A percentile compares a stretch with the other conserved stretches of the same genome.
These are phyloP conservation scores for Lepidium aucheri DNA, from an alignment of 345 rosid genomes.

Conservation along the genomic window DNA sequence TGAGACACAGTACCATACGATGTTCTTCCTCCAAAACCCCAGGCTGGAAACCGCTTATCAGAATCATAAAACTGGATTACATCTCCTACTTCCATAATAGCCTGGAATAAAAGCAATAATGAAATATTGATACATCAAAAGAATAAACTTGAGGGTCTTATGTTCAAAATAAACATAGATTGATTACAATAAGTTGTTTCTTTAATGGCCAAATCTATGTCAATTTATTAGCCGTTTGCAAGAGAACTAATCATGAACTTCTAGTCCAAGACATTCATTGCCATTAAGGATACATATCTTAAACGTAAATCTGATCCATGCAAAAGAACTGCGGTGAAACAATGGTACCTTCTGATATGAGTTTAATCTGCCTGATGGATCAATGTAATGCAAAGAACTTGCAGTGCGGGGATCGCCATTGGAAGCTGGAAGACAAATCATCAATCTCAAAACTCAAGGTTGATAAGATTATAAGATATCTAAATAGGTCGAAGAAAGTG, in stretches of 20 bases:
- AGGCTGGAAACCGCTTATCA: slow-evolving; percentile 67
- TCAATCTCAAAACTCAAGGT: not conserved
- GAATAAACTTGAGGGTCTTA: not conserved
- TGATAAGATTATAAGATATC: not conserved
- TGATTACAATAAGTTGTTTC: not conserved
- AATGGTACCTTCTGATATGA: slow-evolving; percentile 63
- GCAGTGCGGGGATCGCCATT: slow-evolving; percentile 67
- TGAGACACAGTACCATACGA: slow-evolving; percentile 52
- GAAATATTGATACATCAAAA: not conserved
- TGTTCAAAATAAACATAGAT: not conserved
- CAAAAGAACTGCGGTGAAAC: not conserved
- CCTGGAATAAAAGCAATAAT: slow-evolving; percentile 31
- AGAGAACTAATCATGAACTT: not conserved
- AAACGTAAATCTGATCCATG: not conserved
- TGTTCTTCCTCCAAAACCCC: slow-evolving; percentile 89
- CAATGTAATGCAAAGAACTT: slow-evolving; percentile 75
- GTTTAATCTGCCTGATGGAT: slow-evolving; percentile 69
- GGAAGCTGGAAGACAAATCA: slow-evolving; percentile 47
- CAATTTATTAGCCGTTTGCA: not conserved
- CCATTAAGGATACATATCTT: not conserved
- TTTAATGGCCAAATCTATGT: not conserved
- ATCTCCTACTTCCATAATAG: slow-evolving; percentile 81
- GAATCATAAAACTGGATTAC: slow-evolving; percentile 83
- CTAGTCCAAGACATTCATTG: not conserved
- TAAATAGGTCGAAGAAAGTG: not conserved